Evolutionary conservation across 768 basidiomycete genomes (phyloP).

Genomic region (Hericium alpestre): DNA sequence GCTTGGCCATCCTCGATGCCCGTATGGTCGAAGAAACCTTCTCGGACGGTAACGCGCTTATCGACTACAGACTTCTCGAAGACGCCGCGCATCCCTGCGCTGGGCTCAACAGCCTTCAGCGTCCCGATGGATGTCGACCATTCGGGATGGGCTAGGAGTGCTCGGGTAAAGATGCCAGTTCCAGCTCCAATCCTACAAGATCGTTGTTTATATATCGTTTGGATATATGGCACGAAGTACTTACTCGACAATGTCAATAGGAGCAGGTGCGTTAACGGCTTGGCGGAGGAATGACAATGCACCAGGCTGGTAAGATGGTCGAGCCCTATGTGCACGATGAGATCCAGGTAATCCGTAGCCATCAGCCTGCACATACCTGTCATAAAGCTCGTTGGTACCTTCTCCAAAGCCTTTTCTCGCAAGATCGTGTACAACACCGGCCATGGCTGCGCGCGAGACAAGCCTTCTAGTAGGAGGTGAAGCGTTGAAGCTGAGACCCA

Average conservation of each 20-base stretch:
- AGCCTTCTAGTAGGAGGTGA: too few species aligned
- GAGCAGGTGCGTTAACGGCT: constrained; percentile 26
- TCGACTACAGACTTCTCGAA: constrained; percentile 52
- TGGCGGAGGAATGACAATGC: constrained; percentile 53
- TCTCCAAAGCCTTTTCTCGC: constrained; percentile 67
- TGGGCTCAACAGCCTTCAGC: constrained; percentile 73
- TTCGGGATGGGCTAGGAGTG: constrained; percentile 54
- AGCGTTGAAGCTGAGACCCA: too few species aligned
- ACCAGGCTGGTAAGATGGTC: constrained; percentile 70
- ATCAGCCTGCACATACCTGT: constrained; percentile 33
- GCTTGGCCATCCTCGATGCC: constrained; percentile 59
- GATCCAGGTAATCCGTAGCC: neutral
- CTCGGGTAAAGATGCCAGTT: constrained; percentile 83
- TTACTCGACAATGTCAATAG: constrained; percentile 63
- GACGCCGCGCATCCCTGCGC: constrained; percentile 70
- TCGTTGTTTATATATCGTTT: neutral
- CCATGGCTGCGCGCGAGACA: constrained; percentile 16
- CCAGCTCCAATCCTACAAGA: constrained; percentile 62
- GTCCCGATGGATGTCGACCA: constrained; percentile 40
- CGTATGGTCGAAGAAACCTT: constrained; percentile 65
- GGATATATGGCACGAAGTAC: constrained; percentile 13
- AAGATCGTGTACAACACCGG: constrained; percentile 42
- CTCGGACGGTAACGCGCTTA: constrained; percentile 36
- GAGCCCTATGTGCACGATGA: constrained; percentile 34
- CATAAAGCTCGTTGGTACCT: constrained; percentile 79